Base-by-base conservation (phyloP, 2,329 filamentous ascomycete species). In the Septoria petroselini region DNA sequence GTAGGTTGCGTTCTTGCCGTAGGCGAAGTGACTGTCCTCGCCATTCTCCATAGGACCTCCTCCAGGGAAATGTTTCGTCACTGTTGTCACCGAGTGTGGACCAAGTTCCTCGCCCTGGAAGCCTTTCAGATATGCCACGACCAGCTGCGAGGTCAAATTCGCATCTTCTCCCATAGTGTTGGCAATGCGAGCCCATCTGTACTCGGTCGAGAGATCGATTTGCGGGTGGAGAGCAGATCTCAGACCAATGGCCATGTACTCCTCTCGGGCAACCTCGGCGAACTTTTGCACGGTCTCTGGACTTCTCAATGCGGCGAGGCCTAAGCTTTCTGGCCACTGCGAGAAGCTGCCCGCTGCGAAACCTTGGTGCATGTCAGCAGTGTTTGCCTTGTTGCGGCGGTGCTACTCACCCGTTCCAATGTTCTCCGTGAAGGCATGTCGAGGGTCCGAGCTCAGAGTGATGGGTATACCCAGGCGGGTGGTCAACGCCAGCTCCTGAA, bases 11-110 rank as follows among this genome's bases (percentile, higher is more conserved):
- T 79, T 76, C 59, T 76, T 76, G 25, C 77, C 77, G 48, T 78
- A 78, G 0, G 62, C 61, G 52, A 79, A 79, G 47, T 79, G 77
- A 12, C 74, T 71, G 56, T 79, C 77, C 39, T 78, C 74, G 15
- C 77, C 77, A 39, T 75, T 64, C 49, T 75, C 64, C 57, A 74
- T 69, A 0, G 76, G 70, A 0, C 77, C 77, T 6, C 70, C 74
- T 3, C 77, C 77, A 0, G 76, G 76, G 56, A 80, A 79, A 53
- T 80, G 76, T 62, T 79, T 79, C 0, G 76, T 77, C 1, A 77
- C 71, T 0, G 76, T 74, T 1, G 70, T 71, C 3, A 78, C 71
- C 1, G 73, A 75, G 21, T 70, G 53, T 0, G 62, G 55, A 0
- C 75, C 75, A n/a, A 77, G 63, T 25, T 67, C 61, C 1, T 70